Evolutionary conservation across 1,139 yeast species (phyloP).

Genomic region (Yamadazyma diddensiae): DNA sequence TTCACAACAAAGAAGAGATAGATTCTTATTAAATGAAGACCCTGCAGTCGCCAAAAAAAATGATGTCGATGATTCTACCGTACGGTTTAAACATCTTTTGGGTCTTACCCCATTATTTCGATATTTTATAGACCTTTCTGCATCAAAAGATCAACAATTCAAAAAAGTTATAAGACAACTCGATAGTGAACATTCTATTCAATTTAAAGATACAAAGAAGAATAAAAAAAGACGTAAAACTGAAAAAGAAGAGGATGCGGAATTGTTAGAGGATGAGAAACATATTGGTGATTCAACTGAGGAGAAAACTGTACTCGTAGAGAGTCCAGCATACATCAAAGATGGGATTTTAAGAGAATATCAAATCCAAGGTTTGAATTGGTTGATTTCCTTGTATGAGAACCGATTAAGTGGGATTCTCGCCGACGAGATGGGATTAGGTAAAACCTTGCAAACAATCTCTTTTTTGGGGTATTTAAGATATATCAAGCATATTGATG

Average conservation of each 20-base stretch:
- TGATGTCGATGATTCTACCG: conserved; percentile 70
- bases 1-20: conserved; percentile 35
- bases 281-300: conserved; percentile 42
- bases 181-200: conserved; percentile 31
- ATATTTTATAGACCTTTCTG: conserved; percentile 80
- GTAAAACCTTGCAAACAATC: conserved; percentile 48
- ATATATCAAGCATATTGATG: conserved; percentile 72
- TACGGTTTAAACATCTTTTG: conserved; percentile 75
- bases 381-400: conserved; percentile 45
- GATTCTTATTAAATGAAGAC: conserved; percentile 50
- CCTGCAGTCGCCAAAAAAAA: conserved; percentile 53
- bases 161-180: conserved; percentile 47
- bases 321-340: conserved; percentile 67
- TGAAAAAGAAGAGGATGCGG: conserved; percentile 92
- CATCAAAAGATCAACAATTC: conserved; percentile 69
- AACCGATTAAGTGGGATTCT: conserved; percentile 44
- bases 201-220: conserved; percentile 17
- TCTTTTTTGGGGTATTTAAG: conserved; percentile 81
- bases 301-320: conserved; percentile 64
- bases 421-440: conserved; percentile 53
- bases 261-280: conserved; percentile 75
- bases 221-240: conserved; percentile 53
- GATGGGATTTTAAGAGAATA: conserved; percentile 75
- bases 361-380: conserved; percentile 53
- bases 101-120: conserved; percentile 84